These are phyloP conservation scores for Saraca asoca DNA, from an alignment of 331 rosid species.

Conservation along the genomic window DNA sequence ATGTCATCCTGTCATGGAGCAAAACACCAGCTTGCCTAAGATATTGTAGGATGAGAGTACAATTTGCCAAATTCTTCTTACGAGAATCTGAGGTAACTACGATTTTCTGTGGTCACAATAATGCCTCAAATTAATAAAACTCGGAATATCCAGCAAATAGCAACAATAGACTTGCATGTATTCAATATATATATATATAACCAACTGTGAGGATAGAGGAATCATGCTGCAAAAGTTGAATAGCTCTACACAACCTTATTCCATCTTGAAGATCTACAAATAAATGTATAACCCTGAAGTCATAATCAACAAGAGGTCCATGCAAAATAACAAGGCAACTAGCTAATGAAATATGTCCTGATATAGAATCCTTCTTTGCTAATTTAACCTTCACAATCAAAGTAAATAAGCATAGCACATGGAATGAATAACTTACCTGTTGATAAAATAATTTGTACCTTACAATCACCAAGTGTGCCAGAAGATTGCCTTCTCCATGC, in stretches of 20 bases:
- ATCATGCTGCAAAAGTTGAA: slow-evolving; percentile 79
- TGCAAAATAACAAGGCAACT: slow-evolving; percentile 42
- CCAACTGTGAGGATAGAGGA: slow-evolving; percentile 80
- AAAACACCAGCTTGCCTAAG: slow-evolving; percentile 79
- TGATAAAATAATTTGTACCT: slow-evolving; percentile 79
- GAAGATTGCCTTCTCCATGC: slow-evolving; percentile 94
- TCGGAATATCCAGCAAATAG: slow-evolving; percentile 11
- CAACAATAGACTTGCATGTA: slow-evolving; percentile 18
- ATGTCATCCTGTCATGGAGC: slow-evolving; percentile 68
- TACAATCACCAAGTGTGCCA: slow-evolving; percentile 70
- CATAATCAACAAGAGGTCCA: slow-evolving; percentile 75
- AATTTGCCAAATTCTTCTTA: slow-evolving; percentile 78
- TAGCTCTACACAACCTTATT: slow-evolving; percentile 74
- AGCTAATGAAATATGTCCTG: slow-evolving; percentile 8
- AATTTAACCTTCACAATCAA: too few species aligned
- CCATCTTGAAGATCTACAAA: slow-evolving; percentile 89
- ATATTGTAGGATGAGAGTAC: slow-evolving; percentile 66
- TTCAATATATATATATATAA: slow-evolving; percentile 10
- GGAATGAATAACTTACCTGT: slow-evolving; percentile 59
- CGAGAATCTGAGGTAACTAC: slow-evolving; percentile 71
- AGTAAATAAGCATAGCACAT: slow-evolving; percentile 30
- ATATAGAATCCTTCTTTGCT: too few species aligned
- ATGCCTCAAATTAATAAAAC: slow-evolving; percentile 40
- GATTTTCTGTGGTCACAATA: slow-evolving; percentile 69
- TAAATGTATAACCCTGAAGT: slow-evolving; percentile 72